Evolutionary conservation across 306 rosid genomes (phyloP), one percentile per base, ranked within the genome.

Genomic region (Dryas alaskensis): DNA sequence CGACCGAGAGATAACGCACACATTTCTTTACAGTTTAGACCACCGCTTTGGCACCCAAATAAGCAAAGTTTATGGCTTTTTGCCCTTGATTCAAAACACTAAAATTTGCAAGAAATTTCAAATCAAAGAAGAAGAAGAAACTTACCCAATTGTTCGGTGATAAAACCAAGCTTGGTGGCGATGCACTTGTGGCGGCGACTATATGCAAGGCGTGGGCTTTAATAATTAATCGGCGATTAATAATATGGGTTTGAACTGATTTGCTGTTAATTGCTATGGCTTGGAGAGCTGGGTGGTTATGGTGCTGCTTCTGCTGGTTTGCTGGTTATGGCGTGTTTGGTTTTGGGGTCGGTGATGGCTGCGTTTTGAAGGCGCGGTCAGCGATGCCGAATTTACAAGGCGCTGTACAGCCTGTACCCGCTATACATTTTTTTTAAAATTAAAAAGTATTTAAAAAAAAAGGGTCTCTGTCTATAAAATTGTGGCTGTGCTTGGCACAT

Each of bases 61-160:
- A 12, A 17, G 37, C 6, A 11, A 73, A 48, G 57, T 2, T 12
- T 2, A 16, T 10, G 60, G 3, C 52, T 11, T 60, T 39, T n/a
- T 7, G 19, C 65, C 65, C 5, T 60, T 60, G 37, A 48, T 8
- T 40, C 50, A 27, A 46, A 59, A 46, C 13, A 2, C 14, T 22
- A 40, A 37, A 60, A 48, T 49, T 47, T 10, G 4, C 22, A 40
- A 4, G 12, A 8, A 19, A 45, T 10, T 52, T 77, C 64, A 25
- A 12, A 54, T 12, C 14, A 64, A 16, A 45, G 47, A 63, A 12
- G 6, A 31, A 14, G 65, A 51, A 31, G 39, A 9, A 46, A 43
- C 51, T 54, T 64, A 78, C 81, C 67, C 43, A 49, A 72, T 42
- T 31, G 0, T 60, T 39, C 42, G 10, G 9, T 31, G 51, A 13